Conservation (phyloP, 805 yeast genomes). For the Hanseniaspora occidentalis region DNA sequence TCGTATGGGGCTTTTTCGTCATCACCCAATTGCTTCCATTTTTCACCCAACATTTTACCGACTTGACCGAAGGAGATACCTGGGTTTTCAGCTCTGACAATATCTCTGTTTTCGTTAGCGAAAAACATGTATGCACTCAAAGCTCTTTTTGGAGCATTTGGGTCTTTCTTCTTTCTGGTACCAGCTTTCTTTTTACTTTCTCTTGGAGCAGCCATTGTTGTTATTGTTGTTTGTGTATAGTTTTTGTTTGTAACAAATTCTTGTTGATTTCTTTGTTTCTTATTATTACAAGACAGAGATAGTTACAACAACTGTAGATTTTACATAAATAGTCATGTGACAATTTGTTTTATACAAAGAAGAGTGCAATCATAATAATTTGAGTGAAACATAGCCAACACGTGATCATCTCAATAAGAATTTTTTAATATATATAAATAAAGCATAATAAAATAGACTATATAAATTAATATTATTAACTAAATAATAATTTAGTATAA, state of each 20-base stretch:
- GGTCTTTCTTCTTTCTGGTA: slow-evolving; percentile 51
- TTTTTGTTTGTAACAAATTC: not conserved
- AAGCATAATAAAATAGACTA: too few species aligned
- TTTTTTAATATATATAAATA: too few species aligned
- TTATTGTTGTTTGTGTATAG: not conserved
- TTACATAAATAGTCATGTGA: too few species aligned
- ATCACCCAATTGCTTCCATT: slow-evolving; percentile 81
- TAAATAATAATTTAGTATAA: not conserved
- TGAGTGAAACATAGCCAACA: too few species aligned
- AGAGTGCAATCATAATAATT: too few species aligned
- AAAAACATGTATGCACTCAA: slow-evolving; percentile 98
- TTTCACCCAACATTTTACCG: slow-evolving; percentile 89
- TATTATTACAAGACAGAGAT: too few species aligned
- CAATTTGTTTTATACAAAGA: too few species aligned
- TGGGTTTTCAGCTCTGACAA: slow-evolving; percentile 91
- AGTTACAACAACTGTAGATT: too few species aligned
- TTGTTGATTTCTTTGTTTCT: not conserved
- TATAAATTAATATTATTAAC: too few species aligned
- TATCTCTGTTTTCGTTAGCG: slow-evolving; percentile 95
- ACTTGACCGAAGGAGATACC: slow-evolving; percentile 93
- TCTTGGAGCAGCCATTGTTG: slow-evolving; percentile 28
- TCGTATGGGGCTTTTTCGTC: slow-evolving; percentile 86
- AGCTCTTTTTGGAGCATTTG: slow-evolving; percentile 99
- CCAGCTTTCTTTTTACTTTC: slow-evolving; percentile 25
- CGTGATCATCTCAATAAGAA: too few species aligned